Evolutionary conservation across 75 land plant species (phyloP).

Genomic region (Sequoiadendron giganteum): DNA sequence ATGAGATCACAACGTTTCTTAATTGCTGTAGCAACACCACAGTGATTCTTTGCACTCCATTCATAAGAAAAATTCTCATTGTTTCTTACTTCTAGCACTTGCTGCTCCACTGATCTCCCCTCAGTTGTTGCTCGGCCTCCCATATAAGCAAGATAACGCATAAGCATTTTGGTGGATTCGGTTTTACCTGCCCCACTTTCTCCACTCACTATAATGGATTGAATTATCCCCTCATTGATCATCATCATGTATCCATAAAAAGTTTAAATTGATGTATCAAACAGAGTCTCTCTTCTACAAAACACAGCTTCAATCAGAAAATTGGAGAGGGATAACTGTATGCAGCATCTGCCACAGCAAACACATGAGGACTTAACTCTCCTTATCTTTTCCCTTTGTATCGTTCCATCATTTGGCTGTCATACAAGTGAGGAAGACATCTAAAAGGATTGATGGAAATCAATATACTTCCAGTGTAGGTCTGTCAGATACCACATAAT

Average conservation of each 20-base stretch:
- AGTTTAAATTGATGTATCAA: not conserved
- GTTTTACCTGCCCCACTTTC: conserved; percentile 98
- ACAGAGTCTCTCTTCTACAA: not conserved
- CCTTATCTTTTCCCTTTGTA: conserved; percentile 83
- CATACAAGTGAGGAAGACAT: conserved; percentile 82
- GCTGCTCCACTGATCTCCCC: conserved; percentile 83
- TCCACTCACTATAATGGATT: conserved; percentile 90
- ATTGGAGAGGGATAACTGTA: conserved; percentile 48
- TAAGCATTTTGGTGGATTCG: conserved; percentile 83
- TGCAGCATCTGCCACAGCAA: conserved; percentile 87
- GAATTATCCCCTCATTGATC: conserved; percentile 75
- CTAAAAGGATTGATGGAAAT: conserved; percentile 88
- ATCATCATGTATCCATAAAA: conserved; percentile 49
- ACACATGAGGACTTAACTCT: conserved; percentile 89
- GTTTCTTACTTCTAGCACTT: conserved; percentile 80
- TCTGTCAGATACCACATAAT: conserved; percentile 39
- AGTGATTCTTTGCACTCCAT: not conserved
- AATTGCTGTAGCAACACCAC: not conserved
- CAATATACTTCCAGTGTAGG: conserved; percentile 85
- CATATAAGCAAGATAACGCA: conserved; percentile 91
- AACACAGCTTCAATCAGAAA: not conserved
- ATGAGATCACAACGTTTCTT: not conserved
- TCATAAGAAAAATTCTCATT: not conserved
- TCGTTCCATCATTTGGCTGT: conserved; percentile 89
- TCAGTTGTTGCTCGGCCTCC: conserved; percentile 82